These are phyloP conservation scores for Vanrija humicola DNA, from an alignment of 1,284 basidiomycete genomes.

Conservation along the genomic window DNA sequence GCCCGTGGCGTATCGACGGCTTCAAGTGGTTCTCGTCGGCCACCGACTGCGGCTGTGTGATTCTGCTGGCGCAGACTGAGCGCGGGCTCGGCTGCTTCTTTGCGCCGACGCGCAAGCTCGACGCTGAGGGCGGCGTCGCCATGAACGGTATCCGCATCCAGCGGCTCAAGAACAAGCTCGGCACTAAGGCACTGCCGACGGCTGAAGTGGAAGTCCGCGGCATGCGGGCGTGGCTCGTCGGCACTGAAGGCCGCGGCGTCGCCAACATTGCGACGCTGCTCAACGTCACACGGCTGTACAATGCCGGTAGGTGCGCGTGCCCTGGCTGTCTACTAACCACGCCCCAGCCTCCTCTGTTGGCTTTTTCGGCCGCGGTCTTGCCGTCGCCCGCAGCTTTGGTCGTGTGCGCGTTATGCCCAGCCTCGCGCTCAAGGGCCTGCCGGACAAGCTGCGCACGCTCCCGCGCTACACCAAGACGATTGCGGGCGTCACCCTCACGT, in stretches of 20 bases:
- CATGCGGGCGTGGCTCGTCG: conserved; percentile 64
- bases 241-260: conserved; percentile 61
- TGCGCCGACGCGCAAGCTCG: conserved; percentile 53
- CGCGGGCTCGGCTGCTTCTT: conserved; percentile 63
- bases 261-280: conserved; percentile 66
- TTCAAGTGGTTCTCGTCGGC: conserved; percentile 83
- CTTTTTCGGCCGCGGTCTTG: conserved; percentile 60
- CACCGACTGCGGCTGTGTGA: conserved; percentile 54
- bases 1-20: conserved; percentile 54
- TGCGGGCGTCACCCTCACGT: conserved; percentile 58
- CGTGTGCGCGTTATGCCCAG: conserved; percentile 51
- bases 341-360: conserved; percentile 55
- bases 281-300: conserved; percentile 69
- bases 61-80: conserved; percentile 12
- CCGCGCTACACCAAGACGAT: conserved; percentile 53
- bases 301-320: not conserved
- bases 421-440: conserved; percentile 50
- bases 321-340: not conserved
- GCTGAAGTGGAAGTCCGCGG: conserved; percentile 67
- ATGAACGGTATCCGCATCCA: conserved; percentile 70
- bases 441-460: conserved; percentile 42
- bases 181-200: conserved; percentile 70
- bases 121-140: conserved; percentile 8
- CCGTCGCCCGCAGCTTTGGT: conserved; percentile 63
- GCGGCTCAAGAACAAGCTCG: conserved; percentile 73